Base-by-base conservation (phyloP, 2,329 filamentous ascomycete species). In the Drechslerella coelobrocha region DNA sequence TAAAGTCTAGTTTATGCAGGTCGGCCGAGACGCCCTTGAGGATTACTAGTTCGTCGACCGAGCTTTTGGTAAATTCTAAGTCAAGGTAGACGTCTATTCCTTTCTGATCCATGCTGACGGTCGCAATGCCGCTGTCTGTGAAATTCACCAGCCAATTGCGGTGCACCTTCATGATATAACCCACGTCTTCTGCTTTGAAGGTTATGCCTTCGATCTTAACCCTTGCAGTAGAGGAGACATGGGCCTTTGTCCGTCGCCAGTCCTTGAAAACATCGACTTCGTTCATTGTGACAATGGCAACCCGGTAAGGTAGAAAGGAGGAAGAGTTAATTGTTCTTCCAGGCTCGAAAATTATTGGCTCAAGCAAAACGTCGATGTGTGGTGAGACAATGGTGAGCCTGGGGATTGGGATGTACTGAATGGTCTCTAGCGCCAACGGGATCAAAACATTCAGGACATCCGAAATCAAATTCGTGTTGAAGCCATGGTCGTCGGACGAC, bases 331-430 rank as follows among this genome's bases (percentile, higher is more conserved):
- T 83, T 0, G 91, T 95, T 63, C 83, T 83, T 5, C 93, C 93
- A 0, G 93, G 93, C 77, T 97, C 91, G 29, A 97, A 83, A 68
- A 97, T 89, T 29, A 97, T 82, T 73, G 96, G 97, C 77, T 97
- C 93, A 1, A 97, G 81, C 0, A 97, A 81, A 3, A 97, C 84
- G 75, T 97, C 92, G 60, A 96, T 83, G 31, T 90, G 87, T 0
- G 92, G 92, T 2, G 88, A 89, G 0, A 90, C 89, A 3, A 97
- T 82, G 78, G 97, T 93, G n/a, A 97, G 79, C 2, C 93, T 88
- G 0, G 92, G 92, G 56, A 97, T 94, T 0, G 93, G 93, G 2
- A 97, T 81, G 79, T 91, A 92, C 77, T 97, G 92, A 29, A 97
- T 83, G 1, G 86, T 85, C 73, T 90, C 84, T 63, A 97, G 84